These are phyloP conservation scores for Fusarium pseudoanthophilum DNA, from an alignment of 2,329 filamentous ascomycete species.

Conservation along the genomic window DNA sequence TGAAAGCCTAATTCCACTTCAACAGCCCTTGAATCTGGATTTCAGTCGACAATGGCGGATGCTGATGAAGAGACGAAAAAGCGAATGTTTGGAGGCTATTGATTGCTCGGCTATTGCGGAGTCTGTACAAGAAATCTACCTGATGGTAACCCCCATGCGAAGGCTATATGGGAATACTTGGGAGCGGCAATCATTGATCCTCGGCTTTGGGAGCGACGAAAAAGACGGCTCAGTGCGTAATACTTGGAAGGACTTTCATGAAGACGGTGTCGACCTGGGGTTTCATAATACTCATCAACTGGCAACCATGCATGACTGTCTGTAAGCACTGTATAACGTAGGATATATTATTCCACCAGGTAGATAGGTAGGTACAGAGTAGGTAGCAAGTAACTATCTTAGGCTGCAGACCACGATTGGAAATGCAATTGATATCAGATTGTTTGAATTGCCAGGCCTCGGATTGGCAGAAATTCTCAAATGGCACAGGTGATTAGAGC, in stretches of 20 bases:
- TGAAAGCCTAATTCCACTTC: background rate
- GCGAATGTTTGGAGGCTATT: background rate
- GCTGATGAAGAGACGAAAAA: background rate
- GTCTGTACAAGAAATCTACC: background rate
- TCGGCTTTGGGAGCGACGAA: background rate
- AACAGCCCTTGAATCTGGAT: background rate
- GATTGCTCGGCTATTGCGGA: background rate
- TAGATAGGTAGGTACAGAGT: background rate
- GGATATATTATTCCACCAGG: background rate
- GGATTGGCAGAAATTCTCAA: constrained; percentile 8
- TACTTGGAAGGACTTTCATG: background rate
- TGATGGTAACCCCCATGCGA: constrained; percentile 1
- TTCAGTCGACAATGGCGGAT: constrained; percentile 15
- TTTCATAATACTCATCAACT: background rate
- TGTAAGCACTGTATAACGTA: background rate
- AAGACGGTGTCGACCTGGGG: background rate
- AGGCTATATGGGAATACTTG: background rate
- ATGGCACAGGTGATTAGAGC: background rate
- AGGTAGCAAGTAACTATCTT: background rate
- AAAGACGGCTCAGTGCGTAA: background rate
- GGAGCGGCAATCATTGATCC: background rate
- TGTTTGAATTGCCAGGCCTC: constrained; percentile 2
- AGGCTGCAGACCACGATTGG: background rate
- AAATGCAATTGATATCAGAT: background rate
- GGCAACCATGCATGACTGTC: background rate